Percentiles rank a stretch among this genome's conserved stretches.
Conservation (phyloP, 148 eudicot species). For the Amaranthus cruentus region DNA sequence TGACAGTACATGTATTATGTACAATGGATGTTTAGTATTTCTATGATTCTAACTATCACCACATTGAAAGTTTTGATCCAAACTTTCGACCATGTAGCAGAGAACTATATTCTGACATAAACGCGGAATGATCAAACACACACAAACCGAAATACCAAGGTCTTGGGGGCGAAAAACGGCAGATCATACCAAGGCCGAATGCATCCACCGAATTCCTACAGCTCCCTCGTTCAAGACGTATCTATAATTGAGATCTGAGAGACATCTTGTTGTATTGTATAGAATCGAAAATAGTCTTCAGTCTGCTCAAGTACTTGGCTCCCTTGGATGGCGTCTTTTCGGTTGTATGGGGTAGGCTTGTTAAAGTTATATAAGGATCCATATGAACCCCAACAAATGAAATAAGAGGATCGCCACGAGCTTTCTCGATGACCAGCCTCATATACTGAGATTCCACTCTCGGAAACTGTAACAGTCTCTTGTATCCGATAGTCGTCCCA, state of each 20-base stretch:
- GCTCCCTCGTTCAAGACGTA: background rate
- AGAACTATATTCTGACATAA: background rate
- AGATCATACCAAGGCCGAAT: too few relatives aligned
- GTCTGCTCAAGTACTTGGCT: conserved; percentile 28
- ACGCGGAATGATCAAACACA: background rate
- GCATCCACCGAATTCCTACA: background rate
- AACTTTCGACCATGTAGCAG: background rate
- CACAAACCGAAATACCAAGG: background rate
- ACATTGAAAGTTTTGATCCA: background rate
- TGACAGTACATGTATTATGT: background rate
- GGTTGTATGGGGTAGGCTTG: conserved; percentile 8
- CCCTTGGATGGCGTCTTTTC: conserved; percentile 15
- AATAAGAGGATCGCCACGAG: conserved; percentile 63
- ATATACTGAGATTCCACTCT: conserved; percentile 34
- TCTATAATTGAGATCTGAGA: conserved; percentile 5
- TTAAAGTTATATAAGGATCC: conserved; percentile 45
- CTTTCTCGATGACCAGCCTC: conserved; percentile 49
- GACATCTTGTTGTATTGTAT: background rate
- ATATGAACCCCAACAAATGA: conserved; percentile 52
- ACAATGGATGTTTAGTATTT: background rate
- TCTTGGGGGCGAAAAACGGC: background rate
- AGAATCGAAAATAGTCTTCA: conserved; percentile 18
- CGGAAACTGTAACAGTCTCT: conserved; percentile 50
- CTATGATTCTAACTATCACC: background rate
- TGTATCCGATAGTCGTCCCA: conserved; percentile 74